phyloP scores from a whole-genome alignment of 2,329 filamentous ascomycete species.

The Neurospora crassa region DNA sequence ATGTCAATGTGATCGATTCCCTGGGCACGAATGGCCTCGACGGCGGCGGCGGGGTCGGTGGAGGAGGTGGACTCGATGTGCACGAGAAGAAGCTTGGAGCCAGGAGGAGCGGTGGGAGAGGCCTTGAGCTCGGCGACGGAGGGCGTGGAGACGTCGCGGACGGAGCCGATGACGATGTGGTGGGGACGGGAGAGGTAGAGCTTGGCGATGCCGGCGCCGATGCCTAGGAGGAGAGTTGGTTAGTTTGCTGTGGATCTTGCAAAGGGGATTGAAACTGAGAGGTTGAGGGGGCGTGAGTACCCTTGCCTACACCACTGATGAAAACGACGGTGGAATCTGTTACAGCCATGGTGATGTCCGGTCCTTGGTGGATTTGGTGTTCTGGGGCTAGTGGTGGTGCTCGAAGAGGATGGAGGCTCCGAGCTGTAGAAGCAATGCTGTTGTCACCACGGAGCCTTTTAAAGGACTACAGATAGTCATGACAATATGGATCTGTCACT shows the following conservation, averaged over 20 bases:
- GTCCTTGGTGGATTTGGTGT: not conserved
- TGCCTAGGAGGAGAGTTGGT: constrained; percentile 1
- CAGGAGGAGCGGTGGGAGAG: constrained; percentile 20
- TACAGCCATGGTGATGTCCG: not conserved
- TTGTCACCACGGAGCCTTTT: not conserved
- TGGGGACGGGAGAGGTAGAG: constrained; percentile 9
- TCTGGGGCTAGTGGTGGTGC: not conserved
- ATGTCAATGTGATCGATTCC: constrained; percentile 34
- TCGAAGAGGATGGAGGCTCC: not conserved
- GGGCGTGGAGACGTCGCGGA: constrained; percentile 3
- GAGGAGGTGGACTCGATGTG: constrained; percentile 27
- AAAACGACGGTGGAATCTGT: not conserved
- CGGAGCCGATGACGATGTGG: constrained; percentile 12
- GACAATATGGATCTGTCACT: not conserved
- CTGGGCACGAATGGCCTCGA: constrained; percentile 19
- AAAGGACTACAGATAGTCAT: not conserved
- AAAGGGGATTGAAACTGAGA: too few species aligned
- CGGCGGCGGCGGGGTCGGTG: constrained; percentile 21
- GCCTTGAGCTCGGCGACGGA: constrained; percentile 3
- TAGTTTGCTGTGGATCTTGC: too few species aligned
- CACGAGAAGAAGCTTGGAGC: constrained; percentile 24
- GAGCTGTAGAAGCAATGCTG: not conserved
- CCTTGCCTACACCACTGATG: not conserved
- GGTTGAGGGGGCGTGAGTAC: not conserved
- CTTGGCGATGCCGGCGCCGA: constrained; percentile 10